These are phyloP conservation scores for Epichloe brachyelytri DNA, from an alignment of 2,329 filamentous ascomycete species.

Conservation along the genomic window DNA sequence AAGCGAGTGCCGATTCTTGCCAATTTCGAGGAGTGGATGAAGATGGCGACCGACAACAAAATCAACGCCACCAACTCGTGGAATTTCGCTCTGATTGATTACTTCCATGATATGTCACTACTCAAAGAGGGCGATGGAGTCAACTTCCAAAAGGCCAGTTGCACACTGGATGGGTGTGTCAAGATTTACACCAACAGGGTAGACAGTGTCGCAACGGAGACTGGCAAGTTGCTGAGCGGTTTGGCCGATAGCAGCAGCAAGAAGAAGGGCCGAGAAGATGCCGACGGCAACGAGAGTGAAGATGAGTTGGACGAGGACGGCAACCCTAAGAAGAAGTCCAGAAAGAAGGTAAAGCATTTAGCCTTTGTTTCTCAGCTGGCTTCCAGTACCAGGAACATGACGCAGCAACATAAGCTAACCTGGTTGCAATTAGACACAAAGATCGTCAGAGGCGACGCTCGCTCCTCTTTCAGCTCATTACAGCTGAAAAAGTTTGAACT, in stretches of 20 bases:
- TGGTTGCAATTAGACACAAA: conserved; percentile 35
- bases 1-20: conserved; percentile 90
- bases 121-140: conserved; percentile 93
- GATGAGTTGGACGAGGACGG: conserved; percentile 50
- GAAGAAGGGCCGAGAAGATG: conserved; percentile 51
- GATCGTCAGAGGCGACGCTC: conserved; percentile 85
- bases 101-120: conserved; percentile 98
- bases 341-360: conserved; percentile 53
- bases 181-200: conserved; percentile 99
- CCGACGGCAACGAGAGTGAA: conserved; percentile 54
- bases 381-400: not conserved
- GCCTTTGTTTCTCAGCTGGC: not conserved
- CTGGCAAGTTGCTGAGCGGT: conserved; percentile 85
- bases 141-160: conserved; percentile 97
- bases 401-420: not conserved
- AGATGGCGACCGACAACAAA: conserved; percentile 99
- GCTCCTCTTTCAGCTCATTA: conserved; percentile 73
- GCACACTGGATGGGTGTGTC: conserved; percentile 92
- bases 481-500: conserved; percentile 96
- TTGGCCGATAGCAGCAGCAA: conserved; percentile 77
- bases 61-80: conserved; percentile 97
- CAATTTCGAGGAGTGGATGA: conserved; percentile 99
- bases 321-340: conserved; percentile 48
- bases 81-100: conserved; percentile 99
- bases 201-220: conserved; percentile 95